Evolutionary conservation across 2,329 filamentous ascomycete species (phyloP).

Genomic region (Helicocarpus griseus): DNA sequence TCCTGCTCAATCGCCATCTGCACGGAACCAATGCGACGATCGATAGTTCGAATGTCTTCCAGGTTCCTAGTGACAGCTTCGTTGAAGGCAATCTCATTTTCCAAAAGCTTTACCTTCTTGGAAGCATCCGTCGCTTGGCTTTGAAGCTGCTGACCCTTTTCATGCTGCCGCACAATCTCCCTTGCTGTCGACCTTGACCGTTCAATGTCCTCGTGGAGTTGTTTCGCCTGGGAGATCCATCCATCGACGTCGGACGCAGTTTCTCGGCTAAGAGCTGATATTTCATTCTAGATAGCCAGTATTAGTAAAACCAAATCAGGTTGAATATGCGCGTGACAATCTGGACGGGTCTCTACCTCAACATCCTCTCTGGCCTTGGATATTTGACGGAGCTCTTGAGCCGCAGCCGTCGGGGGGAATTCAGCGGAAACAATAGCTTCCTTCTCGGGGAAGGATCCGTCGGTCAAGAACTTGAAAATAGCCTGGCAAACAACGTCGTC

Average conservation of each 20-base stretch:
- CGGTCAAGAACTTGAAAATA: slow-evolving; percentile 54
- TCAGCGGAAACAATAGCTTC: slow-evolving; percentile 46
- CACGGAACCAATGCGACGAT: slow-evolving; percentile 38
- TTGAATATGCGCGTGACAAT: not conserved
- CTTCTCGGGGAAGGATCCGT: slow-evolving; percentile 47
- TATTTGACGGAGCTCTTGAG: slow-evolving; percentile 42
- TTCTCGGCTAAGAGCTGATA: slow-evolving; percentile 66
- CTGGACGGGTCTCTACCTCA: slow-evolving; percentile 33
- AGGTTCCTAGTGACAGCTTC: slow-evolving; percentile 42
- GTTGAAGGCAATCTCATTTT: slow-evolving; percentile 52
- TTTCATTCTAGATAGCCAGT: slow-evolving; percentile 47
- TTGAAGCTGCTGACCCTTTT: slow-evolving; percentile 55
- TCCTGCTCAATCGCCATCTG: slow-evolving; percentile 37
- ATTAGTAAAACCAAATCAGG: slow-evolving; percentile 3
- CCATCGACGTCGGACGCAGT: slow-evolving; percentile 69
- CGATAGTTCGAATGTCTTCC: slow-evolving; percentile 43
- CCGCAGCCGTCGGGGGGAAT: slow-evolving; percentile 40
- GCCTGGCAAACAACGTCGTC: slow-evolving; percentile 44
- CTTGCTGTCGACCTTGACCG: slow-evolving; percentile 68
- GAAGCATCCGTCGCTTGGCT: slow-evolving; percentile 53
- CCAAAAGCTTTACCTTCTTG: slow-evolving; percentile 45
- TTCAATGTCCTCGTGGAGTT: slow-evolving; percentile 76
- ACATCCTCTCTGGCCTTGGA: slow-evolving; percentile 43
- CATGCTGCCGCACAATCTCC: slow-evolving; percentile 69
- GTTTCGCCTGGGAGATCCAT: slow-evolving; percentile 78